These are phyloP conservation scores for Geotrichum carabidarum DNA, from an alignment of 1,139 yeast genomes.

Conservation along the genomic window DNA sequence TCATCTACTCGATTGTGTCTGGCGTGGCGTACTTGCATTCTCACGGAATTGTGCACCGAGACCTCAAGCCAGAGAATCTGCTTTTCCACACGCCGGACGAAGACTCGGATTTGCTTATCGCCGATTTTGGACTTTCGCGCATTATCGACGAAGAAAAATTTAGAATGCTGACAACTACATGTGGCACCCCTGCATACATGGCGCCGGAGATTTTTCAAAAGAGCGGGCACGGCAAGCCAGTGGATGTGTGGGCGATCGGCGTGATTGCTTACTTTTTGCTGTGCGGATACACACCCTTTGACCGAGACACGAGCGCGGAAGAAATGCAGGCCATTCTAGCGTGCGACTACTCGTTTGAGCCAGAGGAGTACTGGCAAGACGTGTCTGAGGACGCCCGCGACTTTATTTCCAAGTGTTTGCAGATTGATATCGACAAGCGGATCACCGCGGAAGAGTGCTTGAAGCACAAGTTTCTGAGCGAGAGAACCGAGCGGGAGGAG, in stretches of 20 bases:
- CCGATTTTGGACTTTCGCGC: constrained; percentile 67
- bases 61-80: constrained; percentile 88
- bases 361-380: constrained; percentile 54
- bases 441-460: constrained; percentile 47
- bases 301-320: constrained; percentile 66
- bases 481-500: constrained; percentile 21
- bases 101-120: constrained; percentile 53
- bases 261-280: constrained; percentile 66
- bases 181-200: constrained; percentile 73
- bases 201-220: constrained; percentile 61
- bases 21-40: constrained; percentile 66
- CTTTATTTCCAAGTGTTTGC: constrained; percentile 55
- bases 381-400: constrained; percentile 54
- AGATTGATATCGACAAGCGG: constrained; percentile 45
- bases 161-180: constrained; percentile 47
- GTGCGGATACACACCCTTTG: constrained; percentile 76
- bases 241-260: constrained; percentile 77
- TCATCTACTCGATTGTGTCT: constrained; percentile 46
- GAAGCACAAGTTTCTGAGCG: constrained; percentile 47
- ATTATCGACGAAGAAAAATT: constrained; percentile 44
- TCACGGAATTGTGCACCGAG: constrained; percentile 82
- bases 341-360: constrained; percentile 58
- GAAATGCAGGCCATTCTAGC: constrained; percentile 57
- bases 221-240: constrained; percentile 53
- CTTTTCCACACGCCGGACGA: constrained; percentile 46